Conservation (phyloP, 1,284 basidiomycete genomes). For the Ustilago crameri region DNA sequence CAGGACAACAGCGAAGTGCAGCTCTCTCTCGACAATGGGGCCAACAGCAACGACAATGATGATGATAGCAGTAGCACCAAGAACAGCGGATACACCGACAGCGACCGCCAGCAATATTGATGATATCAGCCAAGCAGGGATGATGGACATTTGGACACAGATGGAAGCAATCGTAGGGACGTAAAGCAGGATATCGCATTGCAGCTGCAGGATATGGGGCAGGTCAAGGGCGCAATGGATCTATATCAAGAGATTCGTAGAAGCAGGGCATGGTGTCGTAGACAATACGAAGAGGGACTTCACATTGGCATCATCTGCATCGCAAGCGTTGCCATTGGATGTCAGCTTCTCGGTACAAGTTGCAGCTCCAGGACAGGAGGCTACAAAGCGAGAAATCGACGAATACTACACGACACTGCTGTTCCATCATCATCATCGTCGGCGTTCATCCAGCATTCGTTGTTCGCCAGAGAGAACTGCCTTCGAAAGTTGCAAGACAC, state of each 20-base stretch:
- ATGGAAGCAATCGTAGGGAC: neutral
- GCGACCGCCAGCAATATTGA: no score
- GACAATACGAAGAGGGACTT: no score
- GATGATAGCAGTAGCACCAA: constrained; percentile 1
- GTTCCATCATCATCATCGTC: constrained; percentile 3
- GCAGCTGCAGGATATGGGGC: neutral
- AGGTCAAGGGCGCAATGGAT: no score
- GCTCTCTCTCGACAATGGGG: constrained; percentile 1
- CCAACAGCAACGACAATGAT: constrained; percentile 2
- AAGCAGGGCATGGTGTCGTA: no score
- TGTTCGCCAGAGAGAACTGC: constrained; percentile 14
- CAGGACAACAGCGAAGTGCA: constrained; percentile 4
- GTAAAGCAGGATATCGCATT: neutral
- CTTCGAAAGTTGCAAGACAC: neutral
- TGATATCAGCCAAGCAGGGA: neutral
- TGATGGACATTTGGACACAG: neutral
- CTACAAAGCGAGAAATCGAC: neutral
- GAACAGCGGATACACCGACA: neutral
- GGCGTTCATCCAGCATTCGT: neutral
- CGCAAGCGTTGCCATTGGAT: no score
- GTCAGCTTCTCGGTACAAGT: no score
- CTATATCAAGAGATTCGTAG: no score
- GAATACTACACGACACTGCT: neutral
- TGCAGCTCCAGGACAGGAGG: no score
- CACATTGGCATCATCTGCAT: no score